Evolutionary conservation across 805 yeast genomes (phyloP).

Genomic region (Candida coleopterorum): DNA sequence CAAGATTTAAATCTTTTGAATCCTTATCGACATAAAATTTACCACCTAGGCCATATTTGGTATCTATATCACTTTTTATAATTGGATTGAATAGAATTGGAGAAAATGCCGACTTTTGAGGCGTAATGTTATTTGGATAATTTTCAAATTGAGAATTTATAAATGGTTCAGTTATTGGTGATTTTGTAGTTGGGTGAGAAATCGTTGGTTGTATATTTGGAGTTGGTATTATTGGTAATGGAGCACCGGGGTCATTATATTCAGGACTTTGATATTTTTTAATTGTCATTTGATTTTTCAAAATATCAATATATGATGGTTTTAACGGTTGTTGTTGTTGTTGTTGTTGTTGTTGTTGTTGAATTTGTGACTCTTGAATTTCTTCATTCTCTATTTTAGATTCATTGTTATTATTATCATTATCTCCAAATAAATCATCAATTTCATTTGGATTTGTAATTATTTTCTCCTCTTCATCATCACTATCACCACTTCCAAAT

Average conservation of each 20-base stretch:
- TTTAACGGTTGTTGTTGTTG: neutral
- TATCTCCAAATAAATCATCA: slow-evolving; percentile 11
- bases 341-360: neutral
- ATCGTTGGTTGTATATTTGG: slow-evolving; percentile 18
- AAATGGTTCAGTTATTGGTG: neutral
- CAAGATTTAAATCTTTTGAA: slow-evolving; percentile 16
- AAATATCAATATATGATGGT: slow-evolving; percentile 41
- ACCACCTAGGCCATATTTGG: slow-evolving; percentile 87
- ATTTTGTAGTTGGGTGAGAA: neutral
- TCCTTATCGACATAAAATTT: slow-evolving; percentile 64
- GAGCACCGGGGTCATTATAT: slow-evolving; percentile 82
- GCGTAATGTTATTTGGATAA: slow-evolving; percentile 2
- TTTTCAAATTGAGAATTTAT: slow-evolving; percentile 2
- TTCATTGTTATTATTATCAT: neutral
- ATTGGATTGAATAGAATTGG: slow-evolving; percentile 80
- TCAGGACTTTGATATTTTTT: slow-evolving; percentile 34
- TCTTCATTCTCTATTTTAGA: neutral
- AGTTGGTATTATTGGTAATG: slow-evolving; percentile 55
- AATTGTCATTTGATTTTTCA: slow-evolving; percentile 54
- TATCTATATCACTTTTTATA: slow-evolving; percentile 70
- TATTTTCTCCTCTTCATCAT: slow-evolving; percentile 4
- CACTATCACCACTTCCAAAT: slow-evolving; percentile 12
- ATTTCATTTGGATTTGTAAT: slow-evolving; percentile 17
- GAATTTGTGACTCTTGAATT: neutral
- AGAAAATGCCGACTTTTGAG: slow-evolving; percentile 63